These are phyloP conservation scores for Phytophthora cactorum DNA, from an alignment of 352 stramenopile species.

Conservation along the genomic window DNA sequence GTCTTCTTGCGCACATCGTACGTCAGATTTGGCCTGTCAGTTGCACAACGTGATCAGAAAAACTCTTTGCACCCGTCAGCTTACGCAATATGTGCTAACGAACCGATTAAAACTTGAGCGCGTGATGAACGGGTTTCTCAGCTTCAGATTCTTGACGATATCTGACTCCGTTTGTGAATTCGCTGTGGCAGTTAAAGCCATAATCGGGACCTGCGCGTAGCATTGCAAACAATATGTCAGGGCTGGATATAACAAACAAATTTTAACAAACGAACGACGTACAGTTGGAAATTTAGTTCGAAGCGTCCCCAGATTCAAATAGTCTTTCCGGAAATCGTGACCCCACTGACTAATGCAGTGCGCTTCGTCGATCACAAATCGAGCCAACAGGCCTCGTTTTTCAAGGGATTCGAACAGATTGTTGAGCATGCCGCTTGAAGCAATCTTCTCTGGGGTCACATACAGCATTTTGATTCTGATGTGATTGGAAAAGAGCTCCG, in stretches of 20 bases:
- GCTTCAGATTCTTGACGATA: slow-evolving; percentile 80
- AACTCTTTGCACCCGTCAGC: neutral
- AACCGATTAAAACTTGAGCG: slow-evolving; percentile 89
- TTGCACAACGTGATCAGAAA: slow-evolving; percentile 19
- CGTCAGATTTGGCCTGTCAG: slow-evolving; percentile 74
- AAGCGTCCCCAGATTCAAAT: slow-evolving; percentile 94
- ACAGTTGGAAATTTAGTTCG: slow-evolving; percentile 94
- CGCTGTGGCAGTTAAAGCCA: slow-evolving; percentile 88
- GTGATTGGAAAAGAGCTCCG: slow-evolving; percentile 81
- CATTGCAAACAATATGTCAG: neutral
- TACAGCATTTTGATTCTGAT: slow-evolving; percentile 97
- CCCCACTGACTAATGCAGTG: slow-evolving; percentile 99
- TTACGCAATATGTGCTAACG: neutral
- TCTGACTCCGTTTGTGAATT: slow-evolving; percentile 86
- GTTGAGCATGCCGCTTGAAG: slow-evolving; percentile 83
- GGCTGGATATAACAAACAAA: neutral
- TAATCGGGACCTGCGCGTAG: slow-evolving; percentile 74
- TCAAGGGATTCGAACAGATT: slow-evolving; percentile 87
- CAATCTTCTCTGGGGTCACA: slow-evolving; percentile 98
- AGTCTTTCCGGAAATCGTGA: slow-evolving; percentile 99
- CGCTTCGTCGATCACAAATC: slow-evolving; percentile 97
- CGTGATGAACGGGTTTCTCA: slow-evolving; percentile 80
- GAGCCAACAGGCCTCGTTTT: slow-evolving; percentile 87
- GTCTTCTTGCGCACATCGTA: slow-evolving; percentile 87
- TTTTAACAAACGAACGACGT: slow-evolving; percentile 6